Percentiles rank a stretch among this genome's conserved stretches.
These are phyloP conservation scores for Miscanthus sacchariflorus DNA, from an alignment of 202 grass and related monocot genomes.

Conservation along the genomic window DNA sequence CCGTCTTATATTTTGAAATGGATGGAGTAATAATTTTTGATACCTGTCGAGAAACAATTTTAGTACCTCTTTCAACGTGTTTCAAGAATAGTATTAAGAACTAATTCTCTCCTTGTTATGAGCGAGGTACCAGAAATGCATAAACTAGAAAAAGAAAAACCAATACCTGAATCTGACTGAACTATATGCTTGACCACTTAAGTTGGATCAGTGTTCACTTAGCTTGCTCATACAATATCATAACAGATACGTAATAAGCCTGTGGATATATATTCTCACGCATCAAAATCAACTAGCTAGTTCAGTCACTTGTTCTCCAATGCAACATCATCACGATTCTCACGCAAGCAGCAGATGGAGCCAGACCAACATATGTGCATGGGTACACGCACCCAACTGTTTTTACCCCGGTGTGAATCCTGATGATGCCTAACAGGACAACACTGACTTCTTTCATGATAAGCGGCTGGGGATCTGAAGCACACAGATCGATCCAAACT, in stretches of 20 bases:
- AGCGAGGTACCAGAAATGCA: too few species aligned
- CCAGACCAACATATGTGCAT: not conserved
- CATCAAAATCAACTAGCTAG: not conserved
- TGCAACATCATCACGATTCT: constrained; percentile 51
- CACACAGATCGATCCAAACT: not conserved
- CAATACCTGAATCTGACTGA: constrained; percentile 9
- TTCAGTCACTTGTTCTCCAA: constrained; percentile 7
- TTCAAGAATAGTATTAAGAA: not conserved
- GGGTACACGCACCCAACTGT: not conserved
- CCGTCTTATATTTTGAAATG: too few species aligned
- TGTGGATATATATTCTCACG: not conserved
- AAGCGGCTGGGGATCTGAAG: not conserved
- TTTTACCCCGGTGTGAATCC: constrained; percentile 32
- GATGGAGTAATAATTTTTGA: too few species aligned
- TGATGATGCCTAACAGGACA: constrained; percentile 26
- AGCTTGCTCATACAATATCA: not conserved
- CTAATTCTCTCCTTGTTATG: not conserved
- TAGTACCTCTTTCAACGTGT: not conserved
- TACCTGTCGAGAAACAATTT: too few species aligned
- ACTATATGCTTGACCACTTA: not conserved
- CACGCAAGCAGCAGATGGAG: not conserved
- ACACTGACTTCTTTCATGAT: not conserved
- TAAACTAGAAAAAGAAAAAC: not conserved
- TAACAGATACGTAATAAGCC: not conserved
- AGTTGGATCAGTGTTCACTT: not conserved